phyloP scores from a whole-genome alignment of 352 stramenopile species.

The Plasmopara muralis region DNA sequence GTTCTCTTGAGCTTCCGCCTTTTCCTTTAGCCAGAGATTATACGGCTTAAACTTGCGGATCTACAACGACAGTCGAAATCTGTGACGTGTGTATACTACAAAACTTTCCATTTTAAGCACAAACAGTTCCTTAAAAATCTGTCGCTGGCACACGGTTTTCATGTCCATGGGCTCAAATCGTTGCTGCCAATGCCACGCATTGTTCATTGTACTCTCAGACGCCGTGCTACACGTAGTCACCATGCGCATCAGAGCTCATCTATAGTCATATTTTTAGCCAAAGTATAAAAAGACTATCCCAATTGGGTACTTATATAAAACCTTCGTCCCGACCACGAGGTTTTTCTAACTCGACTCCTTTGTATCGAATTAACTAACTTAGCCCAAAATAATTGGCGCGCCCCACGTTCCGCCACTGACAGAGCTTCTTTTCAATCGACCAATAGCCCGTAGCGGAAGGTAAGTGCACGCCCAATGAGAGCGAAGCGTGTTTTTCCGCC shows the following conservation, averaged over 20 bases:
- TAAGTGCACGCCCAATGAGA: slow-evolving; percentile 57
- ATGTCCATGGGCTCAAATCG: slow-evolving; percentile 26
- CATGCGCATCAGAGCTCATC: neutral
- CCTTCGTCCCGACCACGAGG: neutral
- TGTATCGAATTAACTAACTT: neutral
- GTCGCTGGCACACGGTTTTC: slow-evolving; percentile 33
- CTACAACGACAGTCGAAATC: slow-evolving; percentile 11
- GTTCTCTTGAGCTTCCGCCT: slow-evolving; percentile 5
- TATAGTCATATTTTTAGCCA: slow-evolving; percentile 1
- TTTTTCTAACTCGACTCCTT: neutral
- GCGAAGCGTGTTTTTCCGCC: slow-evolving; percentile 60
- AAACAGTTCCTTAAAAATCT: slow-evolving; percentile 39
- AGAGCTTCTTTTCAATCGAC: slow-evolving; percentile 14
- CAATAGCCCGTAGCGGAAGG: slow-evolving; percentile 23
- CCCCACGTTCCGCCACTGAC: slow-evolving; percentile 10
- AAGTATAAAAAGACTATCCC: slow-evolving; percentile 2
- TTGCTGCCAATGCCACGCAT: slow-evolving; percentile 65
- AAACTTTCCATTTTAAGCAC: no score
- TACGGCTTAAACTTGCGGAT: slow-evolving; percentile 43
- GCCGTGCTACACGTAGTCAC: slow-evolving; percentile 2
- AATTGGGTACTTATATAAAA: neutral
- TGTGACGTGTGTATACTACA: no score
- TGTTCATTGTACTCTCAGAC: neutral
- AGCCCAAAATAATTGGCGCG: slow-evolving; percentile 6
- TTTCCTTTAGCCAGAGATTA: slow-evolving; percentile 37